Base-by-base conservation (phyloP, 768 basidiomycete genomes). In the Lentinula boryana region DNA sequence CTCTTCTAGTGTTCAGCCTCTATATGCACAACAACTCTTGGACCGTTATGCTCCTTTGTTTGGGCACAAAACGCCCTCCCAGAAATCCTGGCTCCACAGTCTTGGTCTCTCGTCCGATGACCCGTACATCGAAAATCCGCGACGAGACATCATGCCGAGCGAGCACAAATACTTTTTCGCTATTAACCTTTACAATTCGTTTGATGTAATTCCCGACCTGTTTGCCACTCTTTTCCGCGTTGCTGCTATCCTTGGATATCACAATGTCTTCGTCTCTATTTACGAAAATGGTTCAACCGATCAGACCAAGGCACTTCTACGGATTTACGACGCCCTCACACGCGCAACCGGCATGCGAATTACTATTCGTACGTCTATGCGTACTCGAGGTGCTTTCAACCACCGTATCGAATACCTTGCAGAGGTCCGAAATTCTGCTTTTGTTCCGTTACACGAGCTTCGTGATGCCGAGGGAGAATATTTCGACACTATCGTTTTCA, bases 391-490 rank as follows among this genome's bases (percentile, higher is more conserved):
- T 43, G 89, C 91, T 8, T 98, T 98, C 81, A 96, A 96, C 74
- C 97, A 99, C 72, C 95, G 97, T 57, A 99, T 99, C 79, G 97
- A 99, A 74, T 99, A 99, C 76, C 88, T 99, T 56, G 97, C 97
- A n/a, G 96, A 99, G 70, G 96, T 99, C n/a, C 91, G 97, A 62
- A 98, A 99, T 72, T 89, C 93, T 31, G 97, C 97, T 13, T 91
- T 99, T 71, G 94, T 91, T 2, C 97, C 97, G 1, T 78, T 98
- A 23, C 91, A 96, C 75, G 97, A 98, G 69, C 82, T 97, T 40
- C 82, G 97, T 43, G 95, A 97, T 70, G 77, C 88, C 27, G 87
- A 95, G 70, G 90, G 90, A 70, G 96, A 98, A 75, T 88, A 92
- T 67, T 99, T 98, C 66, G 96, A 99, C 76, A 85, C 89, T 40